Conservation (phyloP, 208 protist genomes). For the Leptomonas seymouri region DNA sequence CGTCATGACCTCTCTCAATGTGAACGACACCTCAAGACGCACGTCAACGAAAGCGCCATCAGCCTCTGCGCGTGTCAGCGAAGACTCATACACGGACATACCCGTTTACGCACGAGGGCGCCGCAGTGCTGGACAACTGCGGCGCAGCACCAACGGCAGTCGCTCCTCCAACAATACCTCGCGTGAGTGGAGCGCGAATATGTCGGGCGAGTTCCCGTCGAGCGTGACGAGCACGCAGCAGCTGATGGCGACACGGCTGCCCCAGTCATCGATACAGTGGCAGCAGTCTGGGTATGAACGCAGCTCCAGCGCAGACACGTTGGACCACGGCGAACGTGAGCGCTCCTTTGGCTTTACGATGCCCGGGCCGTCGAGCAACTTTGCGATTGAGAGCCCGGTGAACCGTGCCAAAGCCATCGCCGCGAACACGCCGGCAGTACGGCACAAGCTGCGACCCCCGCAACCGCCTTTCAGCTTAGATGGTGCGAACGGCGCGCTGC, state of each 20-base stretch:
- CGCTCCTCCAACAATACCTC: conserved; percentile 14
- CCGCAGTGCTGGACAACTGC: neutral
- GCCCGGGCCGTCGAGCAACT: neutral
- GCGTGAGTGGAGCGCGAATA: conserved; percentile 8
- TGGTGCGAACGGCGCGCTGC: neutral
- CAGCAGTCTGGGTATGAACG: conserved; percentile 3
- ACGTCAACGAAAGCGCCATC: neutral
- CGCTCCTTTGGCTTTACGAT: neutral
- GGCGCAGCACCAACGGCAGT: conserved; percentile 6
- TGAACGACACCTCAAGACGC: neutral
- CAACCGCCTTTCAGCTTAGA: conserved; percentile 12
- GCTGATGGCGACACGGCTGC: conserved; percentile 5
- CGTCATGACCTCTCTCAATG: neutral
- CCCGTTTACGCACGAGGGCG: neutral
- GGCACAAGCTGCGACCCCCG: neutral
- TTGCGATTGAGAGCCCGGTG: neutral
- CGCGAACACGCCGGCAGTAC: neutral
- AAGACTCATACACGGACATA: neutral
- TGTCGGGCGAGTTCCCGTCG: conserved; percentile 4
- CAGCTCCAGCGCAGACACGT: conserved; percentile 19
- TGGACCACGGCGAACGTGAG: conserved; percentile 2
- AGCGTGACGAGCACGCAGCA: conserved; percentile 28
- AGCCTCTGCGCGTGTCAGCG: conserved; percentile 1
- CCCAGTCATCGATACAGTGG: neutral
- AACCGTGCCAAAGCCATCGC: neutral